These are phyloP conservation scores for Ceratocystis destructans DNA, from an alignment of 2,329 filamentous ascomycete species.

Conservation along the genomic window DNA sequence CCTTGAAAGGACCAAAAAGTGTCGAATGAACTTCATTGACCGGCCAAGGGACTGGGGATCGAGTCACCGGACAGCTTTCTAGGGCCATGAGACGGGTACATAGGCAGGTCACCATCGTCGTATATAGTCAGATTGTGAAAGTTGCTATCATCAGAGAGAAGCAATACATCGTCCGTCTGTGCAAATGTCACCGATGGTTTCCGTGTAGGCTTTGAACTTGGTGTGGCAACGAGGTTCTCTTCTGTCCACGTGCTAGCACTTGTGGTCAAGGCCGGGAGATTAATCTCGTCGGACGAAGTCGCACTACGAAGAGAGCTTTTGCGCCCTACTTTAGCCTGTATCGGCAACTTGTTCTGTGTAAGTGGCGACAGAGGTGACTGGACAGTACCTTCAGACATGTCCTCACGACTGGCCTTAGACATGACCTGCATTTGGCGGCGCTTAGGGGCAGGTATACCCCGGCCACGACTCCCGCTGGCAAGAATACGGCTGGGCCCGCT, in stretches of 20 bases:
- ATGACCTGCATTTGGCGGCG: conserved; percentile 13
- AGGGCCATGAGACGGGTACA: not conserved
- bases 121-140: conserved; percentile 14
- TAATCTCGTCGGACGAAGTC: not conserved
- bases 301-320: conserved; percentile 4
- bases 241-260: conserved; percentile 15
- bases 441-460: not conserved
- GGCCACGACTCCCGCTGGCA: not conserved
- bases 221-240: conserved; percentile 1
- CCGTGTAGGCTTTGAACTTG: conserved; percentile 1
- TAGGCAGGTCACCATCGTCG: conserved; percentile 9
- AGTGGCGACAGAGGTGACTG: not conserved
- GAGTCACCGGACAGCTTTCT: not conserved
- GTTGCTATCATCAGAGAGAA: conserved; percentile 17
- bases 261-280: conserved; percentile 6
- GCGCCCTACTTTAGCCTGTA: not conserved
- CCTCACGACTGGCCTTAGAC: conserved; percentile 17
- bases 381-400: conserved; percentile 11
- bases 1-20: not conserved
- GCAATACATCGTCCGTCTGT: conserved; percentile 15
- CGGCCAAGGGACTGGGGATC: not conserved
- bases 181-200: conserved; percentile 19
- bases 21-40: not conserved
- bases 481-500: conserved; percentile 3
- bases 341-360: too few relatives aligned